Conservation (phyloP, 352 stramenopile genomes). For the Pythium coloratum region DNA sequence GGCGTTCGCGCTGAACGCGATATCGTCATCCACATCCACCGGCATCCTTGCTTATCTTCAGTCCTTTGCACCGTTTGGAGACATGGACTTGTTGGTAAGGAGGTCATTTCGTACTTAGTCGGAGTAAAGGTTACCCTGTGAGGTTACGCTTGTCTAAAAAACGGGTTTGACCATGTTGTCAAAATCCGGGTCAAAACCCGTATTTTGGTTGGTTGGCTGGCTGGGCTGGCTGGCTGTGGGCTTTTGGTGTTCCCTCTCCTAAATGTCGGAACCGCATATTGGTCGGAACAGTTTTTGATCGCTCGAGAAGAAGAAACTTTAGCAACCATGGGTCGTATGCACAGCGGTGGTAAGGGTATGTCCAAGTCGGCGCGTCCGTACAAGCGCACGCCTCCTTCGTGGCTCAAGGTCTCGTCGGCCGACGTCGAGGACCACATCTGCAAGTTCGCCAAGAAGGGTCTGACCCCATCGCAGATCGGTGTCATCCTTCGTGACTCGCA, state of each 20-base stretch:
- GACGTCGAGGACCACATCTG: conserved; percentile 99
- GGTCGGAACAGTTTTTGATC: conserved; percentile 61
- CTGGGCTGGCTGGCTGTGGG: conserved; percentile 1
- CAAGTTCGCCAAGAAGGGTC: conserved; percentile 99
- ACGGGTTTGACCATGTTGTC: neutral
- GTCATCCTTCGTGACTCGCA: conserved; percentile 99
- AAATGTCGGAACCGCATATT: neutral
- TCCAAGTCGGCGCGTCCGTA: conserved; percentile 98
- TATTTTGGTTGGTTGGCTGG: conserved; percentile 43
- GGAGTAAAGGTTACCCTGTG: neutral
- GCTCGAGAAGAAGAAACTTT: conserved; percentile 41
- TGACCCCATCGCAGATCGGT: conserved; percentile 97
- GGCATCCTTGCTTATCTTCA: neutral
- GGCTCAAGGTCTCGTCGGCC: conserved; percentile 95
- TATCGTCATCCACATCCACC: conserved; percentile 44
- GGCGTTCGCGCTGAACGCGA: conserved; percentile 52
- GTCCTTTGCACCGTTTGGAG: conserved; percentile 10
- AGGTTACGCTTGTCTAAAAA: neutral
- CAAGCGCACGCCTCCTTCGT: conserved; percentile 98
- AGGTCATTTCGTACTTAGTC: conserved; percentile 9
- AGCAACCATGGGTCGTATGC: conserved; percentile 97
- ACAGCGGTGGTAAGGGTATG: conserved; percentile 99
- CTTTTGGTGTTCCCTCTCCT: conserved; percentile 2
- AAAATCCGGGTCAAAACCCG: conserved; percentile 8
- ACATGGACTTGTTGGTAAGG: conserved; percentile 13